Conservation (phyloP, 257 asterid species). For the Perilla frutescens region DNA sequence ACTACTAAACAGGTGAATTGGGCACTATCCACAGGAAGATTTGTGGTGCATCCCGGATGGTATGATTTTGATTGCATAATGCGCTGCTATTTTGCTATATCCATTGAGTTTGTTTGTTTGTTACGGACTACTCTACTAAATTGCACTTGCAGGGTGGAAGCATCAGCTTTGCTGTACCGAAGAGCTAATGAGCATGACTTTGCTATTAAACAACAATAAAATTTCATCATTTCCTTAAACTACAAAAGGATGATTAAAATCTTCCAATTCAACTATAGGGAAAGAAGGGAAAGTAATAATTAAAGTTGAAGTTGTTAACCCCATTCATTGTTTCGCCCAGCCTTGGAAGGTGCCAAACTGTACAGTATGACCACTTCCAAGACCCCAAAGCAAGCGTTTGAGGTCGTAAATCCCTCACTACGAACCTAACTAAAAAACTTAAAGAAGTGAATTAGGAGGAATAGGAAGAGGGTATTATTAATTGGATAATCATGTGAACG, state of each 20-base stretch:
- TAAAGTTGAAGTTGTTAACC: constrained; percentile 16
- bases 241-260: constrained; percentile 37
- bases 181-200: constrained; percentile 94
- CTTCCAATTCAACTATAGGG: not conserved
- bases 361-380: constrained; percentile 26
- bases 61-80: constrained; percentile 40
- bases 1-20: constrained; percentile 72
- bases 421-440: constrained; percentile 28
- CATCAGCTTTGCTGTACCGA: constrained; percentile 92
- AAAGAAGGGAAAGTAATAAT: constrained; percentile 14
- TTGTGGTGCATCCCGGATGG: constrained; percentile 98
- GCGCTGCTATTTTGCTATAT: not conserved
- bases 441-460: not conserved
- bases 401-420: constrained; percentile 1
- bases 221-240: constrained; percentile 32
- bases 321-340: constrained; percentile 25
- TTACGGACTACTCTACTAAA: constrained; percentile 13
- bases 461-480: no score
- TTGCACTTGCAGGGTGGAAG: constrained; percentile 85
- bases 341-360: constrained; percentile 26
- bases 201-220: constrained; percentile 74
- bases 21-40: constrained; percentile 79
- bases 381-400: constrained; percentile 11
- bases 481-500: no score
- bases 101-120: not conserved